Conservation (phyloP, 495 filamentous ascomycete genomes). For the Aspergillus saccharolyticus region DNA sequence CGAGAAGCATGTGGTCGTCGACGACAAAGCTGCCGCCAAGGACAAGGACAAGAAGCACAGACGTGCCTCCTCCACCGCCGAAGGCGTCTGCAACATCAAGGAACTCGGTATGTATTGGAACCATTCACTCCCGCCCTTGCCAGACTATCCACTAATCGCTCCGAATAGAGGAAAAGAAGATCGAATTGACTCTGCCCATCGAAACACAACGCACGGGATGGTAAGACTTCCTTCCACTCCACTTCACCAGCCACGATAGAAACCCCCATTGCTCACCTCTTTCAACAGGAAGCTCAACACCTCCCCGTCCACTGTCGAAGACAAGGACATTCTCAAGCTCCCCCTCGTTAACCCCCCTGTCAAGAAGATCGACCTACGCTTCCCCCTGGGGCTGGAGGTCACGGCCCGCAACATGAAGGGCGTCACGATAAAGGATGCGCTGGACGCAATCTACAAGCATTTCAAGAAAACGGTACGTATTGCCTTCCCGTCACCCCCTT, state of each 20-base stretch:
- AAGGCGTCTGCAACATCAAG: slow-evolving; percentile 73
- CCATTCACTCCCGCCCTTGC: neutral
- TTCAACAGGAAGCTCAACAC: slow-evolving; percentile 79
- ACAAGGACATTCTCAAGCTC: slow-evolving; percentile 77
- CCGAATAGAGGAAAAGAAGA: slow-evolving; percentile 63
- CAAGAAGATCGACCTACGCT: slow-evolving; percentile 90
- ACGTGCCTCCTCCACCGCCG: slow-evolving; percentile 60
- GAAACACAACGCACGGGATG: slow-evolving; percentile 89
- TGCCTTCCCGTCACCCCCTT: neutral
- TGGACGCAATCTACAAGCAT: slow-evolving; percentile 89
- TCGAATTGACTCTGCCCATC: slow-evolving; percentile 70
- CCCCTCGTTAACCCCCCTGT: slow-evolving; percentile 72
- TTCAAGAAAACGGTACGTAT: slow-evolving; percentile 80
- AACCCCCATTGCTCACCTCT: slow-evolving; percentile 5
- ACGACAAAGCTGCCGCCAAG: too few relatives aligned
- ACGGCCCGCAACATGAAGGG: slow-evolving; percentile 86
- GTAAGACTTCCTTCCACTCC: slow-evolving; percentile 46
- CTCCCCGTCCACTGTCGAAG: slow-evolving; percentile 67
- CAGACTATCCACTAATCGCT: neutral
- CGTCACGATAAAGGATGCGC: slow-evolving; percentile 89
- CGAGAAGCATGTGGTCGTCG: slow-evolving; percentile 43
- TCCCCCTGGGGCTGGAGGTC: slow-evolving; percentile 80
- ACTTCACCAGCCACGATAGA: neutral
- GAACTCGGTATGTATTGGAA: slow-evolving; percentile 64
- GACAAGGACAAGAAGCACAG: slow-evolving; percentile 50